Conservation (phyloP, 106 monocot genomes). For the Alisma plantagoaquatica region DNA sequence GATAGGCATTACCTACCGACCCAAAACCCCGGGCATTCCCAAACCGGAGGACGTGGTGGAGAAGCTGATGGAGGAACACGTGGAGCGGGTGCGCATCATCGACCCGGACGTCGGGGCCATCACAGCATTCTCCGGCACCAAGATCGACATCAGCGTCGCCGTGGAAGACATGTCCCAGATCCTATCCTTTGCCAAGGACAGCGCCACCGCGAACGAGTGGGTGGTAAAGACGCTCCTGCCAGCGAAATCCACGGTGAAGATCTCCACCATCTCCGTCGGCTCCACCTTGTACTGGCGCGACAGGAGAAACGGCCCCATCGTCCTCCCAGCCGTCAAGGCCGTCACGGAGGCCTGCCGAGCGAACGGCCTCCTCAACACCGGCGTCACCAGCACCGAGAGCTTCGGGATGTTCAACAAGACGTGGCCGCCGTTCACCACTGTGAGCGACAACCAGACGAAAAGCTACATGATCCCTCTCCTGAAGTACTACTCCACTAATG, state of each 20-base stretch:
- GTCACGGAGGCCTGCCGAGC: not conserved
- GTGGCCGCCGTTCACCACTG: conserved; percentile 1
- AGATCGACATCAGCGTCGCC: conserved; percentile 2
- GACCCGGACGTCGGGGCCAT: not conserved
- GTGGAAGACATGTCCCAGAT: not conserved
- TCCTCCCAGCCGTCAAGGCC: conserved; percentile 5
- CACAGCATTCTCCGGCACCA: conserved; percentile 2
- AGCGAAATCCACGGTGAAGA: not conserved
- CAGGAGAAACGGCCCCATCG: not conserved
- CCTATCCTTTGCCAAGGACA: not conserved
- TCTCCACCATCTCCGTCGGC: conserved; percentile 6
- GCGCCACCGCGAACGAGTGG: not conserved
- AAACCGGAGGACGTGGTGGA: not conserved
- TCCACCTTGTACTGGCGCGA: not conserved
- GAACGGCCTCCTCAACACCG: not conserved
- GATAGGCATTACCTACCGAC: not conserved
- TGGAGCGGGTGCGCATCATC: conserved; percentile 2
- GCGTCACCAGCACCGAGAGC: not conserved
- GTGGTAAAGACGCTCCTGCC: not conserved
- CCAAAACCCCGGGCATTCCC: conserved; percentile 5
- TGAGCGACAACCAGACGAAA: not conserved
- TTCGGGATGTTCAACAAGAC: not conserved
- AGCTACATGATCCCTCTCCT: not conserved
- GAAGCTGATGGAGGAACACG: not conserved
- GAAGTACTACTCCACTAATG: not conserved